Percentiles rank a stretch among this genome's conserved stretches.
phyloP scores from a whole-genome alignment of 2,329 filamentous ascomycete species.

The Fusarium scirpi region DNA sequence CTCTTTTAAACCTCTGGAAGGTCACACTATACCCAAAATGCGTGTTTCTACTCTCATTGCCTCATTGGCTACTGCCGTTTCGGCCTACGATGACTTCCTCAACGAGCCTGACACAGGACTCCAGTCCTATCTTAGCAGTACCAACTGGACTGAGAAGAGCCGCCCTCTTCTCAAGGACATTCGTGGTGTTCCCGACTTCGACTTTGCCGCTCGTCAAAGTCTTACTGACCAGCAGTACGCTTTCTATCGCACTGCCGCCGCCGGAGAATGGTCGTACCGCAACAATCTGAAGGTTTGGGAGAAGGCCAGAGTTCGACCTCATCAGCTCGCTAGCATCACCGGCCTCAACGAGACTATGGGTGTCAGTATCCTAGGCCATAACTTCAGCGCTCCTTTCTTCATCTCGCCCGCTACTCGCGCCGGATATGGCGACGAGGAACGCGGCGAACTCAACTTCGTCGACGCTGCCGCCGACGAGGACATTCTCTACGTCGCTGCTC shows the following conservation, averaged over 20 bases:
- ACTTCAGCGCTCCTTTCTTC: slow-evolving; percentile 62
- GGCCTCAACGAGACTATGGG: slow-evolving; percentile 52
- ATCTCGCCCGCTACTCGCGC: slow-evolving; percentile 61
- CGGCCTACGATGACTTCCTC: slow-evolving; percentile 49
- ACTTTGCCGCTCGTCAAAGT: slow-evolving; percentile 60
- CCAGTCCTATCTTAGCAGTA: slow-evolving; percentile 43
- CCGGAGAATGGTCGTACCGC: slow-evolving; percentile 63
- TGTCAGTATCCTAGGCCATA: slow-evolving; percentile 60
- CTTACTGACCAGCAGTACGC: slow-evolving; percentile 58
- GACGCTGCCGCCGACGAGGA: slow-evolving; percentile 58
- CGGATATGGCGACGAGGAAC: slow-evolving; percentile 56
- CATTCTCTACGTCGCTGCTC: slow-evolving; percentile 58
- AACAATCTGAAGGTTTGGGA: slow-evolving; percentile 64
- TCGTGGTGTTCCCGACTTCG: slow-evolving; percentile 61
- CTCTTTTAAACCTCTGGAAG: slow-evolving; percentile 34
- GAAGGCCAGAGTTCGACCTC: slow-evolving; percentile 58
- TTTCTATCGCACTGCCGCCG: slow-evolving; percentile 63
- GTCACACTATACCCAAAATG: slow-evolving; percentile 24
- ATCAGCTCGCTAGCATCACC: slow-evolving; percentile 49
- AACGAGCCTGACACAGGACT: slow-evolving; percentile 55
- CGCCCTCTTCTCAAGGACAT: slow-evolving; percentile 57
- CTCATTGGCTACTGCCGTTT: slow-evolving; percentile 43
- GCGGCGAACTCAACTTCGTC: slow-evolving; percentile 61
- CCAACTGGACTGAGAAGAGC: slow-evolving; percentile 50
- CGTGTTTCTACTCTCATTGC: slow-evolving; percentile 27